Evolutionary conservation across 805 yeast genomes (phyloP), one percentile per base, ranked within the genome.

Genomic region (Pachysolen tannophilus): DNA sequence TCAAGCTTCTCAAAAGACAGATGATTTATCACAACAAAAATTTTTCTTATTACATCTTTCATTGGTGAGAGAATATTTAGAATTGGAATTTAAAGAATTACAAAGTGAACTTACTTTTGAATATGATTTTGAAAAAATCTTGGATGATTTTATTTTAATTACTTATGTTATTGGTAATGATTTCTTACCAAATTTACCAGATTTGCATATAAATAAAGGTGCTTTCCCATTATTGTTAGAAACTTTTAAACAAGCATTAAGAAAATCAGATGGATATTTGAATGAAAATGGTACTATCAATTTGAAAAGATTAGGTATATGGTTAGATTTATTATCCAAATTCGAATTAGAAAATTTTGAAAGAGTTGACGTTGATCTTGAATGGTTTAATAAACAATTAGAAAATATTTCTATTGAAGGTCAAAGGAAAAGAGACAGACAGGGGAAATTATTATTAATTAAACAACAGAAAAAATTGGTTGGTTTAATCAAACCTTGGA

Each of bases 81-180:
- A 83, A 48, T 67, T 87, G 44, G 99, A 92, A 56, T 87, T 90
- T 51, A 62, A 64, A 41, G 85, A 78, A 32, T 65, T 87, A 44
- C 73, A 75, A 30, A 81, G 73, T 42, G 67, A 70, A 33, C 47
- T 85, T 32, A 52, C 72, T 16, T 86, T 86, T 47, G 74, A 64
- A 26, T 90, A 82, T 50, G 76, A 82, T 58, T 88, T 92, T 56
- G 99, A 92, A 58, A 70, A 88, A 43, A 69, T 87, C 18, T 60
- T 92, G 44, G 99, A 92, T 59, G 99, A 92, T 56, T 86, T 90
- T 46, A 84, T 92, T 43, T 66, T 92, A 41, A 81, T 90, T 48
- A 75, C 86, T 80, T 88, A 85, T 52, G 95, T 92, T 42, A 85
- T 92, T 48, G 99, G 99, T 49, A 92, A 92, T 53, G 99, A 92